A percentile compares a stretch with the other conserved stretches of the same genome.
Conservation (phyloP, 352 stramenopile species). For the Globisporangium polare region DNA sequence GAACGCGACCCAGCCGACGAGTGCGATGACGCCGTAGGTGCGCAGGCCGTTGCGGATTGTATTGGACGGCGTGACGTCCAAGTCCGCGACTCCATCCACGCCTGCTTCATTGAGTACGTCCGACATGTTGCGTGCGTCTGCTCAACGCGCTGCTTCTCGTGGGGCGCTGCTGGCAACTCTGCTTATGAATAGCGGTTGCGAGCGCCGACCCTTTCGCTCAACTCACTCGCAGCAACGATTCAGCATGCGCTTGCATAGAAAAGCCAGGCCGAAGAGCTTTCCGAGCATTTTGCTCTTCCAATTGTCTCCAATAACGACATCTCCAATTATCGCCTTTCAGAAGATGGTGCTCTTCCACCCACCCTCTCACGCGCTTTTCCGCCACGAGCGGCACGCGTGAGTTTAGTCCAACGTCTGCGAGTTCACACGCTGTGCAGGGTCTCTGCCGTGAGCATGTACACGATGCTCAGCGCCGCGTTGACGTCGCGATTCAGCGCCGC, state of each 20-base stretch:
- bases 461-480: too few species aligned
- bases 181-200: not conserved
- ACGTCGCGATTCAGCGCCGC: too few species aligned
- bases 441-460: too few species aligned
- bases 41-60: slow-evolving; percentile 66
- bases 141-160: not conserved
- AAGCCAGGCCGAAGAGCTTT: not conserved
- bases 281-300: not conserved
- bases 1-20: slow-evolving; percentile 62
- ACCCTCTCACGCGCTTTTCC: too few species aligned
- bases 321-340: not conserved
- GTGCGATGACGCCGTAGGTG: slow-evolving; percentile 65
- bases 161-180: not conserved
- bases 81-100: not conserved
- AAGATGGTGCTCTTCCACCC: not conserved
- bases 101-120: not conserved
- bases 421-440: too few species aligned
- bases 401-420: too few species aligned
- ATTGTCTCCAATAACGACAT: not conserved
- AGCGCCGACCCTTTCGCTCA: not conserved
- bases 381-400: too few species aligned
- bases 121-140: not conserved
- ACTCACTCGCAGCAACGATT: not conserved
- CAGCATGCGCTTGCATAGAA: not conserved
- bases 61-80: slow-evolving; percentile 34